Conservation (phyloP, 2,329 filamentous ascomycete genomes). For the Daldinia sp. region DNA sequence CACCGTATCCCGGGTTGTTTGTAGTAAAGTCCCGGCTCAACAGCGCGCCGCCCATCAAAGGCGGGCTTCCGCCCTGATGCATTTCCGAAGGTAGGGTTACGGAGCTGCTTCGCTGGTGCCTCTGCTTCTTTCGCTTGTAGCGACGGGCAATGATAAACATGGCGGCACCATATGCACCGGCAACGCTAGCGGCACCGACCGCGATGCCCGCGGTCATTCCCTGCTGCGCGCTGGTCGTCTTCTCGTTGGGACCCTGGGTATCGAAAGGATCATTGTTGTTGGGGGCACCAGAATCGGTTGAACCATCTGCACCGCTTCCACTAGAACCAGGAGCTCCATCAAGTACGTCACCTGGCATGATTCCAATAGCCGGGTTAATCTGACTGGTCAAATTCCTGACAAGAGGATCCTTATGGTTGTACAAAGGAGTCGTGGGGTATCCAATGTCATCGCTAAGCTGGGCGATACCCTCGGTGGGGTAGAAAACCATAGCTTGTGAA, state of each 20-base stretch:
- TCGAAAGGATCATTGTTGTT: constrained; percentile 54
- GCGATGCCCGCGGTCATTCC: constrained; percentile 75
- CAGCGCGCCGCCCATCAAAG: constrained; percentile 75
- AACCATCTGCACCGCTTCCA: constrained; percentile 50
- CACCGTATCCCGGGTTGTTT: constrained; percentile 56
- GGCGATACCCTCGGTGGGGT: constrained; percentile 74
- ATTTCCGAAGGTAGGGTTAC: constrained; percentile 66
- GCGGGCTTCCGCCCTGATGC: constrained; percentile 63
- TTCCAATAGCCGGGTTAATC: constrained; percentile 84
- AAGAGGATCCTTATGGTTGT: constrained; percentile 73
- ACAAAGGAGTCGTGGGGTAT: constrained; percentile 76
- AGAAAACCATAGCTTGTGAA: constrained; percentile 78
- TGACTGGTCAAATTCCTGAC: constrained; percentile 77
- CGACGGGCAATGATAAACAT: constrained; percentile 94
- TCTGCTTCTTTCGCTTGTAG: constrained; percentile 85
- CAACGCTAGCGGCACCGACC: constrained; percentile 78
- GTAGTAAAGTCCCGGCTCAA: constrained; percentile 63
- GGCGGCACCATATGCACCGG: constrained; percentile 87
- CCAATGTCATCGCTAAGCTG: constrained; percentile 74
- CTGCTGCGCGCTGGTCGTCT: constrained; percentile 64
- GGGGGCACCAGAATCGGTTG: constrained; percentile 43
- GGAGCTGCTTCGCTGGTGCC: constrained; percentile 80
- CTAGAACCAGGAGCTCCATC: constrained; percentile 52
- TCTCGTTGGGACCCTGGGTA: constrained; percentile 48
- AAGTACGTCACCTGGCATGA: constrained; percentile 58